Conservation (phyloP, 306 rosid species). For the Herpetospermum pedunculosum region DNA sequence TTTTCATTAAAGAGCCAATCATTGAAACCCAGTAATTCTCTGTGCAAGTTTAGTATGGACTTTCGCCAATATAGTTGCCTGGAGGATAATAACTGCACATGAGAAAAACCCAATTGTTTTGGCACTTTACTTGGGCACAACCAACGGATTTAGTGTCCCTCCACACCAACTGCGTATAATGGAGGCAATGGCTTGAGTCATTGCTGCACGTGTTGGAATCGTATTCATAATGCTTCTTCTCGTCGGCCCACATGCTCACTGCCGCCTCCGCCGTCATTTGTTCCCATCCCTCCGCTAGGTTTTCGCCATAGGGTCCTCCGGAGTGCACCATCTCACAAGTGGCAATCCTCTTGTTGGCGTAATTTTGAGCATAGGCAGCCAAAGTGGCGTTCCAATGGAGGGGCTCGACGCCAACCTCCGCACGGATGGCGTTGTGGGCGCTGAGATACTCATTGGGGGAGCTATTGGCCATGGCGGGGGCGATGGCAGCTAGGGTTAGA, state of each 20-base stretch:
- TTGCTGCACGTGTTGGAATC: not conserved
- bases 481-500: not conserved
- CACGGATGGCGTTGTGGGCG: not conserved
- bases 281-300: constrained; percentile 2
- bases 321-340: constrained; percentile 6
- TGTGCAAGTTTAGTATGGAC: not conserved
- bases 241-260: constrained; percentile 17
- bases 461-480: not conserved
- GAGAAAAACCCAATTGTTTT: constrained; percentile 10
- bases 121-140: constrained; percentile 21
- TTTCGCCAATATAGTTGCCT: not conserved
- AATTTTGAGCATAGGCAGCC: not conserved
- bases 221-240: constrained; percentile 14
- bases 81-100: constrained; percentile 21
- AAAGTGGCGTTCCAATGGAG: not conserved
- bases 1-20: too few relatives aligned
- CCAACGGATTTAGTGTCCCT: constrained; percentile 2
- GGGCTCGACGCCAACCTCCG: not conserved
- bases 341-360: not conserved
- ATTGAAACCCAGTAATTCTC: too few relatives aligned
- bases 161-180: constrained; percentile 32
- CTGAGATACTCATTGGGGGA: not conserved
- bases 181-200: constrained; percentile 10
- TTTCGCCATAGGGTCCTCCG: constrained; percentile 20
- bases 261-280: not conserved